These are phyloP conservation scores for Wickerhamiella australiensis DNA, from an alignment of 805 yeast species.

Conservation along the genomic window DNA sequence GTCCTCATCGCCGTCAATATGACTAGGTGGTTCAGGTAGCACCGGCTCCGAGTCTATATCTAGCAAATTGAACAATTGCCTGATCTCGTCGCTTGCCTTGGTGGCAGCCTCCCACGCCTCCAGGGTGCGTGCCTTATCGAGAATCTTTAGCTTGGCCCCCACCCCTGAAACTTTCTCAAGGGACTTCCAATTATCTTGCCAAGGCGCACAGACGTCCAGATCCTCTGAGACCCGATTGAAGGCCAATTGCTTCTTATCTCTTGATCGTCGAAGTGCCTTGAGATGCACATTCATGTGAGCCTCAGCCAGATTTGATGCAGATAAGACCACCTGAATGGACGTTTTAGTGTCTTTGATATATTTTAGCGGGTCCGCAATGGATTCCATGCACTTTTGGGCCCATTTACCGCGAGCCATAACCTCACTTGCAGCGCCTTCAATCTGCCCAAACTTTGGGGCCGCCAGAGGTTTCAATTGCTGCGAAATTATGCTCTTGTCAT, in stretches of 20 bases:
- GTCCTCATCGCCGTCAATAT: background rate
- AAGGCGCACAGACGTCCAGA: conserved; percentile 15
- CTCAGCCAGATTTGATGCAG: conserved; percentile 11
- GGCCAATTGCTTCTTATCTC: conserved; percentile 6
- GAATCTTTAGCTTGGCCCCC: conserved; percentile 19
- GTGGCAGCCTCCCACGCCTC: conserved; percentile 9
- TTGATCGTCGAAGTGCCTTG: conserved; percentile 1
- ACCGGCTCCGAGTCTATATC: background rate
- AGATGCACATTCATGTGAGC: conserved; percentile 12
- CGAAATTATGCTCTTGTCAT: conserved; percentile 19
- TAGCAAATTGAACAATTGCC: background rate
- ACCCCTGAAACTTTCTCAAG: conserved; percentile 10
- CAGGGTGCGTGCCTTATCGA: conserved; percentile 14
- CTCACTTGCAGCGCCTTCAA: background rate
- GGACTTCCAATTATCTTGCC: conserved; percentile 17
- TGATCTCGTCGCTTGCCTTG: background rate
- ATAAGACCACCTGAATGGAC: conserved; percentile 1
- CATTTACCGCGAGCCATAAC: background rate
- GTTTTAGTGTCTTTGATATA: background rate
- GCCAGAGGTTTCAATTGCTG: background rate
- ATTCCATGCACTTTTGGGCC: conserved; percentile 4
- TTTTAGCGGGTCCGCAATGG: background rate
- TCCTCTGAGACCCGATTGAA: conserved; percentile 15
- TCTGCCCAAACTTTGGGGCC: background rate
- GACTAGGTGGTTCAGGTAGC: background rate